Percentiles rank a stretch among this genome's conserved stretches.
These are phyloP conservation scores for Hypomyces rosellus DNA, from an alignment of 2,329 filamentous ascomycete genomes.

Conservation along the genomic window DNA sequence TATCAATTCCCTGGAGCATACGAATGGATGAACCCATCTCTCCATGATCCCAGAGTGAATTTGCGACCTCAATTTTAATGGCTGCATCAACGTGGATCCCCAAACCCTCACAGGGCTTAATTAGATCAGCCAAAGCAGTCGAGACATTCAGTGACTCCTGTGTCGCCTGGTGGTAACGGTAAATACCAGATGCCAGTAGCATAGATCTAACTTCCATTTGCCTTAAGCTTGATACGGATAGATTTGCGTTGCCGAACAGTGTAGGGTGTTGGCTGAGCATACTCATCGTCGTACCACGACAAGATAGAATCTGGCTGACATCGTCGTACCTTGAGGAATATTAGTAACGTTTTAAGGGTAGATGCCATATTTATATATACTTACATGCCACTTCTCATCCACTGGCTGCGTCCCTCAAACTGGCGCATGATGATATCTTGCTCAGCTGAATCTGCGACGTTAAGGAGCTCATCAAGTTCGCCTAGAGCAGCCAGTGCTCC, in stretches of 20 bases:
- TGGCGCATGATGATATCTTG: conserved; percentile 54
- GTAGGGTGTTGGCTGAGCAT: conserved; percentile 65
- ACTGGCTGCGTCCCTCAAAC: conserved; percentile 61
- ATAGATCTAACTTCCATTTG: conserved; percentile 72
- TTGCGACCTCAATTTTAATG: conserved; percentile 75
- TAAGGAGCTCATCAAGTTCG: conserved; percentile 74
- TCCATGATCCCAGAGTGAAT: conserved; percentile 88
- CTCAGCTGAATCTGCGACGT: conserved; percentile 51
- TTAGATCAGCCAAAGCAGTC: conserved; percentile 73
- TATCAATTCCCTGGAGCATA: conserved; percentile 71
- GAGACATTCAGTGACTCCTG: conserved; percentile 85
- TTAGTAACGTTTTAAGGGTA: conserved; percentile 9
- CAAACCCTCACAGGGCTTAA: conserved; percentile 60
- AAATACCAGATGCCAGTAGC: conserved; percentile 66
- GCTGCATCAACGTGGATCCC: conserved; percentile 72
- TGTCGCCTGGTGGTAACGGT: conserved; percentile 70
- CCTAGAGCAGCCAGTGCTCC: conserved; percentile 65
- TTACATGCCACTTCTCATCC: conserved; percentile 80
- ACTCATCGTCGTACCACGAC: conserved; percentile 75
- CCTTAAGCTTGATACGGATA: conserved; percentile 58
- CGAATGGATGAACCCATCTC: conserved; percentile 84
- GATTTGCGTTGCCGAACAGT: conserved; percentile 53
- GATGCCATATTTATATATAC: conserved; percentile 18
- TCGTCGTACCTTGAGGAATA: conserved; percentile 59
- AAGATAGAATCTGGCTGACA: conserved; percentile 73